Evolutionary conservation across 23 red algal genomes (phyloP), one percentile per base, ranked within the genome.

Genomic region (Porphyridium purpureum): DNA sequence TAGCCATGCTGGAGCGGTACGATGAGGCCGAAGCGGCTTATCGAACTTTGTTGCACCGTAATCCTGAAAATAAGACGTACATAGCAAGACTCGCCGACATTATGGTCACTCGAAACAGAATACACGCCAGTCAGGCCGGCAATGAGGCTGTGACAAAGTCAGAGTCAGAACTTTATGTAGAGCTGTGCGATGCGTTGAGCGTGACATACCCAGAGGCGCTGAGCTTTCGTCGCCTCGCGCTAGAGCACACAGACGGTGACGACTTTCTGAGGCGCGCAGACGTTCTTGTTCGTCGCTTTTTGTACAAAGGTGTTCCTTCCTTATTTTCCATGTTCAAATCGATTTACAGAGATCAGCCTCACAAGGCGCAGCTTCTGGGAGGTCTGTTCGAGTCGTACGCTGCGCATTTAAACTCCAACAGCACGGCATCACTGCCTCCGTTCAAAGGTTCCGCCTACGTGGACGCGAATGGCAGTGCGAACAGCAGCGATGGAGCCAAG

Each of bases 21-120:
- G 62, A 72, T 24, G 66, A 64, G 24, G 57, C 84, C 20, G 64
- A 76, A 23, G 47, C 19, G 28, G 29, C 48, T 7, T 34, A 62
- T 20, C 28, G 47, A 5, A 33, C 44, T 27, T 38, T 93, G 36
- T 31, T 93, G 15, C 57, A 59, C 21, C 23, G 75, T 33, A 93
- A 93, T 62, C 74, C 75, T 51, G 70, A 93, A 30, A 93, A 93
- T 40, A 21, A 59, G 28, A 49, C 65, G 27, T 88, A 88, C 31
- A 57, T n/a, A n/a, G n/a, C n/a, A n/a, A n/a, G n/a, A n/a, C n/a
- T n/a, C n/a, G n/a, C n/a, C n/a, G n/a, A n/a, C n/a, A n/a, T n/a
- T n/a, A n/a, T n/a, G n/a, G n/a, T n/a, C n/a, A n/a, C n/a, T n/a
- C n/a, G n/a, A n/a, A n/a, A n/a, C n/a, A n/a, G n/a, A n/a, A n/a